Conservation (phyloP, 2,329 filamentous ascomycete genomes). For the Tolypocladium sp. region DNA sequence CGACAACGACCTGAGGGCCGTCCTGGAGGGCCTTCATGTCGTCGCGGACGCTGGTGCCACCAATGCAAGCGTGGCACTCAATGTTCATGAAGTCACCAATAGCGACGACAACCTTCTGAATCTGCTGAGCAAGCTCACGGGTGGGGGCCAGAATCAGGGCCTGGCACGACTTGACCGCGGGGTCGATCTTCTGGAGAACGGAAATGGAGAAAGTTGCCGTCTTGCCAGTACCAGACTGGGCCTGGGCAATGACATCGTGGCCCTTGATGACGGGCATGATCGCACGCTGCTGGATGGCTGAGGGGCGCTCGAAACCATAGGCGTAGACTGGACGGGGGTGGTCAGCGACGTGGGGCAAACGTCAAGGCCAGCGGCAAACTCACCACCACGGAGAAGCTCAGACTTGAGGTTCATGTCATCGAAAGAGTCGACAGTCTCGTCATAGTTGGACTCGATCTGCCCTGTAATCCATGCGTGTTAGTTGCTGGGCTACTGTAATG, state of each 20-base stretch:
- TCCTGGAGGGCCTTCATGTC: constrained; percentile 98
- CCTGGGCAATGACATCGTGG: constrained; percentile 98
- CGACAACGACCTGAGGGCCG: constrained; percentile 93
- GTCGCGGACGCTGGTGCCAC: constrained; percentile 94
- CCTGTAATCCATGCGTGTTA: constrained; percentile 40
- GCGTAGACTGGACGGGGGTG: constrained; percentile 61
- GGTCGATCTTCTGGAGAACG: constrained; percentile 97
- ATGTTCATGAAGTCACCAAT: constrained; percentile 99
- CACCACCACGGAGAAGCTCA: constrained; percentile 90
- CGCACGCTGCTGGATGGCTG: constrained; percentile 98
- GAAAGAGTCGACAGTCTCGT: constrained; percentile 98
- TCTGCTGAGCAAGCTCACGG: constrained; percentile 97
- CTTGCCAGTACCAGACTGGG: constrained; percentile 99
- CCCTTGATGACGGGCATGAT: constrained; percentile 99
- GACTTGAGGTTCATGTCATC: constrained; percentile 96
- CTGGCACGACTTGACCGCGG: constrained; percentile 91
- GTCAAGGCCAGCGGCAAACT: constrained; percentile 15
- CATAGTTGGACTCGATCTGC: constrained; percentile 99
- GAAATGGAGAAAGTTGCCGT: constrained; percentile 99
- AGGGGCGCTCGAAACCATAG: constrained; percentile 99
- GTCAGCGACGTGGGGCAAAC: constrained; percentile 13
- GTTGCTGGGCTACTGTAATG: background rate
- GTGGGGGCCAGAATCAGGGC: constrained; percentile 96
- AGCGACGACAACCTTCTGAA: constrained; percentile 97
- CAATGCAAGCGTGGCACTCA: constrained; percentile 98